Evolutionary conservation across 805 yeast species (phyloP).

Genomic region (Suhomyces tanzawaensis): DNA sequence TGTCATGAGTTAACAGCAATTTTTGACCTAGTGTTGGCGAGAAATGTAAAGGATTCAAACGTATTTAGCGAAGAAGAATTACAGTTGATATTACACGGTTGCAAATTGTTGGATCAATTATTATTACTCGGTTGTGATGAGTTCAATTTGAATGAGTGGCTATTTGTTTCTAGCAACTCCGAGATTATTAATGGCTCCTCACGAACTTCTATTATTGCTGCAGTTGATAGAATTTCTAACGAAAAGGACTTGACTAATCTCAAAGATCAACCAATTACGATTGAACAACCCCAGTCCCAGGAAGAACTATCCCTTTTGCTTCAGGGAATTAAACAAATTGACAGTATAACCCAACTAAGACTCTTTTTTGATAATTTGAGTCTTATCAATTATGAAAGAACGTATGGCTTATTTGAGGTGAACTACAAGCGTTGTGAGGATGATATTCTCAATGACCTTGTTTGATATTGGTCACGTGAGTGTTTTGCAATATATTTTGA

Average conservation of each 20-base stretch:
- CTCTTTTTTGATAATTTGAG: conserved; percentile 67
- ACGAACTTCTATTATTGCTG: conserved; percentile 23
- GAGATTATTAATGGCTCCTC: conserved; percentile 49
- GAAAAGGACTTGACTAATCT: conserved; percentile 28
- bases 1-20: conserved; percentile 57
- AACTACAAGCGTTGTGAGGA: conserved; percentile 44
- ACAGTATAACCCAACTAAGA: conserved; percentile 47
- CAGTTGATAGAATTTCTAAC: conserved; percentile 49
- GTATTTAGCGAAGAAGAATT: conserved; percentile 37
- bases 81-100: conserved; percentile 51
- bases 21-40: conserved; percentile 39
- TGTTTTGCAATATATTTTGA: neutral
- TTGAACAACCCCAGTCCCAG: conserved; percentile 30
- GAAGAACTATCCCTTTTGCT: conserved; percentile 44
- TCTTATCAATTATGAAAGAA: conserved; percentile 61
- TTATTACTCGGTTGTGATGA: conserved; percentile 72
- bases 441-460: conserved; percentile 60
- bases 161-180: conserved; percentile 70
- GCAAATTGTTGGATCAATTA: conserved; percentile 76
- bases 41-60: conserved; percentile 21
- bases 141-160: conserved; percentile 77
- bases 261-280: conserved; percentile 37
- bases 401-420: conserved; percentile 46
- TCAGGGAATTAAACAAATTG: conserved; percentile 38
- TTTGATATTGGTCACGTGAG: neutral